Evolutionary conservation across 805 yeast genomes (phyloP).

Genomic region (Barnettozyma wickerhamii): DNA sequence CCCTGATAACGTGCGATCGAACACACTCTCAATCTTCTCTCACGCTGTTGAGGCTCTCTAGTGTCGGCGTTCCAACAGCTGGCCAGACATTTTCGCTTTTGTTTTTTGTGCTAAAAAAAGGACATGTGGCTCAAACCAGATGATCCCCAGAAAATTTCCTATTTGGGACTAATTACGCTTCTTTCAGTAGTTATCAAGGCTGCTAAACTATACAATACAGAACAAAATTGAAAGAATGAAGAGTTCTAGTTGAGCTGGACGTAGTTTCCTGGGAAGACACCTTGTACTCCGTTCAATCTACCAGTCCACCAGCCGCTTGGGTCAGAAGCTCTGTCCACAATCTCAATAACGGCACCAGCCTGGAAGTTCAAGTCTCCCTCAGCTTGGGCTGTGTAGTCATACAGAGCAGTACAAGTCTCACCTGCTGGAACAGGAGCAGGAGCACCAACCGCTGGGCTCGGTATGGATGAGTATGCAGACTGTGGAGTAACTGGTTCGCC

Average conservation of each 20-base stretch:
- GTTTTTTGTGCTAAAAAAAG: slow-evolving; percentile 8
- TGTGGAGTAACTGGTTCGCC: slow-evolving; percentile 28
- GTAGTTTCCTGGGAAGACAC: slow-evolving; percentile 95
- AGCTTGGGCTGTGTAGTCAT: slow-evolving; percentile 90
- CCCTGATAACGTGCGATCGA: no score
- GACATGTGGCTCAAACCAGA: background rate
- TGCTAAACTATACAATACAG: background rate
- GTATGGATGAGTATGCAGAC: slow-evolving; percentile 23
- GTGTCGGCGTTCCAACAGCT: background rate
- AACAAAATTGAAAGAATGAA: background rate
- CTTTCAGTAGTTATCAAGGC: background rate
- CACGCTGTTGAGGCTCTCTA: no score
- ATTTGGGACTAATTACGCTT: background rate
- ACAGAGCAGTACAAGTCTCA: slow-evolving; percentile 81
- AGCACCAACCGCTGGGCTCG: slow-evolving; percentile 27
- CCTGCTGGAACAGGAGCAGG: slow-evolving; percentile 31
- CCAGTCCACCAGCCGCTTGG: slow-evolving; percentile 99
- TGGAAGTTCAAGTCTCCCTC: slow-evolving; percentile 84
- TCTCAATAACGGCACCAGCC: slow-evolving; percentile 83
- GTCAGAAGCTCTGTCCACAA: slow-evolving; percentile 78
- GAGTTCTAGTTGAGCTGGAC: slow-evolving; percentile 56
- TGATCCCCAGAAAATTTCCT: background rate
- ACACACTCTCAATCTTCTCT: no score
- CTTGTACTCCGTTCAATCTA: slow-evolving; percentile 72
- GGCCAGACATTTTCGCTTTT: background rate